Base-by-base conservation (phyloP, 2,329 filamentous ascomycete species). In the Penicillium sp. region DNA sequence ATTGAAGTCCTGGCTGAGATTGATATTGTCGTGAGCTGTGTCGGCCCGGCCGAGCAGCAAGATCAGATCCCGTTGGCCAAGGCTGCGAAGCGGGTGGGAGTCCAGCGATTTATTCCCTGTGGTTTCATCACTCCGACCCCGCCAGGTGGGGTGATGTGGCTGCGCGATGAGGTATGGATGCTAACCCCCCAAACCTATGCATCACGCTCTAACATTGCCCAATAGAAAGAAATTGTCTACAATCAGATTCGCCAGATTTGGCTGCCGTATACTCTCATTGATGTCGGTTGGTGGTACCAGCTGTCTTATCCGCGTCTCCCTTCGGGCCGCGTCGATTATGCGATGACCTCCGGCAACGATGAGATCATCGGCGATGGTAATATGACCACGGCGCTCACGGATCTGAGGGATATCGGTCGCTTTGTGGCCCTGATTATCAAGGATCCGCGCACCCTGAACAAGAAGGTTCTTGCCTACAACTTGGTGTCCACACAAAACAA, bases 211-310 rank as follows among this genome's bases (percentile, higher is more conserved):
- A n/a, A n/a, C n/a, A n/a, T n/a, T n/a, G n/a, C 25, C n/a, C 10
- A 5, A 23, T 43, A 70, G 58, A 78, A 78, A 62, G 71, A 77
- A 45, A 56, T 62, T 2, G 61, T 76, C 9, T 66, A 72, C 50
- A 66, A 73, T 39, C 66, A 72, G 36, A 61, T 77, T 41, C 69
- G 70, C 48, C 57, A 63, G 37, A 50, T 72, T 1, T 56, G 62
- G 20, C 62, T 79, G 1, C 72, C 73, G 0, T 79, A 72, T 57
- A 79, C 76, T 4, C 61, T 75, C 49, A 69, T 79, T 33, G 75
- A 79, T 44, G 67, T 77, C 9, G 76, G 75, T n/a, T 76, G 64
- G 62, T 79, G 76, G 76, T 73, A 75, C 50, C 73, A 77, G 48
- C 47, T 72, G 18, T 59, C 61, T 4, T 62, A 70, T 37, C 69